Evolutionary conservation across 139 green algal genomes (phyloP), one percentile per base, ranked within the genome.

Genomic region (Chlamydomonas applanata): DNA sequence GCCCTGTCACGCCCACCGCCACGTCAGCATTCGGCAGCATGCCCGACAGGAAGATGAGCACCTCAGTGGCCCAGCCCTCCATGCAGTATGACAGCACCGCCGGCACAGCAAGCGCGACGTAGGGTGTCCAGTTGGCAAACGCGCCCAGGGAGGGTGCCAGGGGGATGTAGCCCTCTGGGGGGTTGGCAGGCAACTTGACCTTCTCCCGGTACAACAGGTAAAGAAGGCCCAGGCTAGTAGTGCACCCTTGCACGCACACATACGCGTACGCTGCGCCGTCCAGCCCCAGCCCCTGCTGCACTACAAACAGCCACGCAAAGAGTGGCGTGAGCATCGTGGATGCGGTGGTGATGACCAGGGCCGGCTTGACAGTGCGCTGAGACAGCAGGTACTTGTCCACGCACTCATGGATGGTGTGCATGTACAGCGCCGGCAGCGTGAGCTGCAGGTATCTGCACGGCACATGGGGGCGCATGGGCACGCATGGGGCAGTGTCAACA

Each of bases 21-120:
- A 83, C 56, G 20, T 83, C 67, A 3, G 78, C 72, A 20, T 83
- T 72, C 17, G 54, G 11, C 46, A 79, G 67, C 30, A 34, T 36
- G 57, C 78, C 78, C 34, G 72, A 65, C 25, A 83, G 46, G 57
- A 83, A 83, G 57, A 79, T 79, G 44, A 83, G 19, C 69, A 82
- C 76, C 64, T 82, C 77, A 16, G 40, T 35, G 2, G 77, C 77
- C 71, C 77, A 83, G 19, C 77, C 77, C 57, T 83, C 77, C 72
- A 83, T 78, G 72, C 77, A 83, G 33, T 68, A 54, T 32, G 62
- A 70, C 3, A 75, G 11, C 2, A 68, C 59, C 5, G 79, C 73
- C 1, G 79, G 79, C 61, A 84, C 33, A 30, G 79, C 79, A 53
- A 81, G 65, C 17, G 56, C 74, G 16, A 84, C 49, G 54, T 84